Conservation (phyloP, 306 rosid species). For the Dicorynia guianensis region DNA sequence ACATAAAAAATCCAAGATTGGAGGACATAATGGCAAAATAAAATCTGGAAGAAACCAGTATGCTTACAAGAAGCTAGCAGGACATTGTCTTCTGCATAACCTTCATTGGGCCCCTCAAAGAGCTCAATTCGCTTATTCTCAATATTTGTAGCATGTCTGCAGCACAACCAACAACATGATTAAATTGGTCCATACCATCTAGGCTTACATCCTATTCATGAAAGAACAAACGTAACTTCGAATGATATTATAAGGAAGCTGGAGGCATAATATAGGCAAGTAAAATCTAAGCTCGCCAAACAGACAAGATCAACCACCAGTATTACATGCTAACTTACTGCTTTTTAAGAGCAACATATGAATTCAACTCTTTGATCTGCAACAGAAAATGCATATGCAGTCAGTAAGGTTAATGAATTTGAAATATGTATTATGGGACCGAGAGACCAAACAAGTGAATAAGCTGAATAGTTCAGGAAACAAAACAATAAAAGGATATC, state of each 20-base stretch:
- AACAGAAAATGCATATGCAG: slow-evolving; percentile 34
- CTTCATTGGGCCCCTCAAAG: slow-evolving; percentile 80
- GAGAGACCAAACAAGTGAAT: background rate
- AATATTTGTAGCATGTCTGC: slow-evolving; percentile 75
- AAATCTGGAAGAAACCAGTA: slow-evolving; percentile 14
- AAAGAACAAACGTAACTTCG: background rate
- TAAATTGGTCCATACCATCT: slow-evolving; percentile 19
- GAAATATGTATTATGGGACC: background rate
- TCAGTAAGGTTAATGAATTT: slow-evolving; percentile 34
- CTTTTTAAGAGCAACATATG: slow-evolving; percentile 92
- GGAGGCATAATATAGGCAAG: background rate
- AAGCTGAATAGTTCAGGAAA: background rate
- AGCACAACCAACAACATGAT: slow-evolving; percentile 21
- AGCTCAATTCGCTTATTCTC: slow-evolving; percentile 83
- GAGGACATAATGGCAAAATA: background rate
- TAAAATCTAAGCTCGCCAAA: slow-evolving; percentile 24
- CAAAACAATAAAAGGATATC: background rate
- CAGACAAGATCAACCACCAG: slow-evolving; percentile 12
- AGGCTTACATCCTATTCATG: slow-evolving; percentile 20
- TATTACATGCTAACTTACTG: slow-evolving; percentile 68
- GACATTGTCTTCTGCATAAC: slow-evolving; percentile 77
- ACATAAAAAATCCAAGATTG: slow-evolving; percentile 3
- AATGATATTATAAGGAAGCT: slow-evolving; percentile 24
- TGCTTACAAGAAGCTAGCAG: slow-evolving; percentile 88
- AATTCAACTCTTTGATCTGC: slow-evolving; percentile 98